Evolutionary conservation across 2,329 filamentous ascomycete species (phyloP), one percentile per base, ranked within the genome.

Genomic region (Hypoxylon sp.): DNA sequence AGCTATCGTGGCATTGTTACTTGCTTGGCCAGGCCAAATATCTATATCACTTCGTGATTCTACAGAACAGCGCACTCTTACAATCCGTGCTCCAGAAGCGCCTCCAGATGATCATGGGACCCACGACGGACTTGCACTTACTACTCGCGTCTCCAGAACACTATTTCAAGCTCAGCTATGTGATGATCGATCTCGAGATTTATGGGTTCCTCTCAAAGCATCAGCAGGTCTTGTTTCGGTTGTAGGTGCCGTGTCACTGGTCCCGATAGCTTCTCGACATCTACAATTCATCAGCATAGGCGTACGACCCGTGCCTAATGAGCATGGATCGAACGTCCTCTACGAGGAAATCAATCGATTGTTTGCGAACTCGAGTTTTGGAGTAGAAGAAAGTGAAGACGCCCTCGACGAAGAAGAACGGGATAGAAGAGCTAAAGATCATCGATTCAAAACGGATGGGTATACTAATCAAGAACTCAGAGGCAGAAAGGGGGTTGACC

Each of bases 271-370:
- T 1, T 89, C 82, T 1, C 91, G 85, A 58, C 81, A 82, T 13
- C 74, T 83, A 1, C 93, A 97, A 62, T 96, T 96, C 66, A 81
- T 97, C 15, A 90, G 89, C 3, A 71, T 96, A 17, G 91, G 90
- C 0, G 80, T 91, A 5, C 74, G 78, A 6, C 90, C 91, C 0
- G 61, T 95, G 1, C 67, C 74, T 1, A 73, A 81, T 16, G 75
- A 78, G 3, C 72, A 74, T 36, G 80, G 79, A 0, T 78, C 82
- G 2, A 88, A 87, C 51, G 70, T 88, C 5, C 69, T 97, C 0
- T 95, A 89, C 61, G 84, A 89, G 43, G 85, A 88, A 50, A 77
- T 96, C 51, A 97, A 97, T 67, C 80, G 78, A 15, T 65, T 91
- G 1, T 96, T 97, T 67, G 71, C 77, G 3, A 78, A 81, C 29